These are phyloP conservation scores for Neurospora intermedia DNA, from an alignment of 495 filamentous ascomycete genomes.

Conservation along the genomic window DNA sequence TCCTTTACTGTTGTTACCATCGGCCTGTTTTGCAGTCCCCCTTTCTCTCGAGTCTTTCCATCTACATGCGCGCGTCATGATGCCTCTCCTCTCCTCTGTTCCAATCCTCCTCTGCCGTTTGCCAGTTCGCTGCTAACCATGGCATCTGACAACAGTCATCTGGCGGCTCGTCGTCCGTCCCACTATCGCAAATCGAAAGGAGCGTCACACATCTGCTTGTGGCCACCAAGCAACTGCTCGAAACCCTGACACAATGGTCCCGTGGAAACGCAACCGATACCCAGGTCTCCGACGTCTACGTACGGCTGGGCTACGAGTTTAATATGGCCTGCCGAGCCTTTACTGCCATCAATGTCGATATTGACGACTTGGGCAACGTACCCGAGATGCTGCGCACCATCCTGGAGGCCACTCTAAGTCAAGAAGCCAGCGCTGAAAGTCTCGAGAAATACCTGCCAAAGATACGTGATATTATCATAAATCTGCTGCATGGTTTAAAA, in stretches of 20 bases:
- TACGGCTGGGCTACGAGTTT: constrained; percentile 94
- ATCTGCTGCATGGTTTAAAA: constrained; percentile 88
- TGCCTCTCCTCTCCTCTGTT: not conserved
- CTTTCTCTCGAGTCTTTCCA: constrained; percentile 1
- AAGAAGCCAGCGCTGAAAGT: constrained; percentile 87
- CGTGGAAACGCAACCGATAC: constrained; percentile 80
- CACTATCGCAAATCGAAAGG: constrained; percentile 89
- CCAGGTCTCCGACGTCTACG: constrained; percentile 96
- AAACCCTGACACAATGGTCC: constrained; percentile 96
- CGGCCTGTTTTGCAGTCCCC: constrained; percentile 2
- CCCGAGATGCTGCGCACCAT: constrained; percentile 84
- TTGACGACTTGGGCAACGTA: constrained; percentile 84
- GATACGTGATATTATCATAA: constrained; percentile 97
- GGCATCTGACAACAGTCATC: constrained; percentile 26
- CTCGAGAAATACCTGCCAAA: constrained; percentile 83
- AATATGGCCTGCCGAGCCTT: constrained; percentile 97
- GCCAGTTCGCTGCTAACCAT: constrained; percentile 10
- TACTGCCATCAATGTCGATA: constrained; percentile 90
- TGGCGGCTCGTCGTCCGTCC: constrained; percentile 28
- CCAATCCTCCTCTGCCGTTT: not conserved
- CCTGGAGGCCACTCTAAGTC: constrained; percentile 88
- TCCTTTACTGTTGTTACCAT: not conserved
- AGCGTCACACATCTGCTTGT: constrained; percentile 96
- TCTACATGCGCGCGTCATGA: not conserved
- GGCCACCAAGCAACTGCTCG: constrained; percentile 93